Evolutionary conservation across 225 moss, liverwort and hornwort genomes (phyloP), one percentile per base, ranked within the genome.

Genomic region (Physcomitrellopsis africana): DNA sequence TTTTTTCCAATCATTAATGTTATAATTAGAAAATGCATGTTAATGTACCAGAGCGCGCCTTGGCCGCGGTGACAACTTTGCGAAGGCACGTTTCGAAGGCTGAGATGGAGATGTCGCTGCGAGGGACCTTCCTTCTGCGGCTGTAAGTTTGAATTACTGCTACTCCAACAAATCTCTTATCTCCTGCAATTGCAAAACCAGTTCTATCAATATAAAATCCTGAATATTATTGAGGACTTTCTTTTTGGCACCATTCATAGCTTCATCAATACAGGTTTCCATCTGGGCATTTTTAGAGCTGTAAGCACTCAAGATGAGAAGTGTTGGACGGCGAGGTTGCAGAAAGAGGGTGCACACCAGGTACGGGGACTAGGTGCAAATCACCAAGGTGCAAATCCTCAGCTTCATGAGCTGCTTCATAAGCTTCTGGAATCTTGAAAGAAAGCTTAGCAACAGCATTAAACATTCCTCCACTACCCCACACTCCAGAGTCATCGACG

Each of bases 391-490:
- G 89, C 81, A 96, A 79, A 75, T 96, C 96, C 54, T 69, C 87
- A 79, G 92, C 92, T 79, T 77, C 81, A 63, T 82, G 80, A 48
- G 94, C 92, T 60, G 77, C 81, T 75, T 80, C 83, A 70, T 90
- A 96, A 58, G 84, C 92, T 83, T 89, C 82, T 63, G 90, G 84
- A 73, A 94, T 82, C 15, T 65, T 70, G 19, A 72, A 64, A 14
- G 89, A 93, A 47, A 96, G 83, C n/a, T 45, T 79, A 57, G 83
- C 63, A 63, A 96, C 68, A 27, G 96, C 86, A 71, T 77, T 77
- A 41, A 96, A 96, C 78, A 96, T 83, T 65, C 96, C 94, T 64
- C 94, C 94, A 15, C 57, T 82, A 63, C 96, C 96, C 96, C 96
- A 96, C 8, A 73, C 82, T 68, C 92, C 96, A 71, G 96, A 94